Conservation (phyloP, 2,329 filamentous ascomycete species). For the Biscogniauxia sp. region DNA sequence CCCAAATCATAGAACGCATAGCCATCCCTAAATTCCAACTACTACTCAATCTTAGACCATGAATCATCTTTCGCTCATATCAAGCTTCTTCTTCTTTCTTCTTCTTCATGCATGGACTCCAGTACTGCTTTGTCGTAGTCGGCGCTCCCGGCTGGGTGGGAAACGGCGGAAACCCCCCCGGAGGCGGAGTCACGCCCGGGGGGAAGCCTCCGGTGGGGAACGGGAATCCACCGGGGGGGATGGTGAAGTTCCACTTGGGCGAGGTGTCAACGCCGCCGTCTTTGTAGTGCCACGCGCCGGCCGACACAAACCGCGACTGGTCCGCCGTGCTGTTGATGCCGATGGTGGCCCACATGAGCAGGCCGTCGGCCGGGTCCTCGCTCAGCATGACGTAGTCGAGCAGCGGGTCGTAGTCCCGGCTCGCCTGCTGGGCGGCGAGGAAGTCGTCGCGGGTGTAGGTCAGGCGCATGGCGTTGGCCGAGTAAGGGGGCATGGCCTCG, state of each 20-base stretch:
- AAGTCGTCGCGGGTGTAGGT: conserved; percentile 50
- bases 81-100: conserved; percentile 23
- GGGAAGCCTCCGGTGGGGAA: conserved; percentile 13
- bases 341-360: conserved; percentile 51
- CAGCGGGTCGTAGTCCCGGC: conserved; percentile 40
- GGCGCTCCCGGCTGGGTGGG: conserved; percentile 11
- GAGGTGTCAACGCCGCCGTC: conserved; percentile 22
- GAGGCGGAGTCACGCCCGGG: conserved; percentile 5
- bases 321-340: conserved; percentile 42
- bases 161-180: conserved; percentile 11
- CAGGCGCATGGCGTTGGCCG: conserved; percentile 37
- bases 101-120: conserved; percentile 24
- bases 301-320: conserved; percentile 6
- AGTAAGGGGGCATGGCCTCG: conserved; percentile 47
- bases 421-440: conserved; percentile 42
- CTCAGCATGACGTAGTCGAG: conserved; percentile 56
- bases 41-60: not conserved
- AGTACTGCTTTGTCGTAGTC: conserved; percentile 14
- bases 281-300: conserved; percentile 19
- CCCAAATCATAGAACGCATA: conserved; percentile 3
- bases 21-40: not conserved
- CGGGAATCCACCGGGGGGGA: conserved; percentile 8
- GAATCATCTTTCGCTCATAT: conserved; percentile 5
- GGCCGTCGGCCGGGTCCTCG: conserved; percentile 46
- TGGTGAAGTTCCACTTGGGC: conserved; percentile 16